Base-by-base conservation (phyloP, 2,329 filamentous ascomycete genomes). In the Dendrostoma leiphaemia region DNA sequence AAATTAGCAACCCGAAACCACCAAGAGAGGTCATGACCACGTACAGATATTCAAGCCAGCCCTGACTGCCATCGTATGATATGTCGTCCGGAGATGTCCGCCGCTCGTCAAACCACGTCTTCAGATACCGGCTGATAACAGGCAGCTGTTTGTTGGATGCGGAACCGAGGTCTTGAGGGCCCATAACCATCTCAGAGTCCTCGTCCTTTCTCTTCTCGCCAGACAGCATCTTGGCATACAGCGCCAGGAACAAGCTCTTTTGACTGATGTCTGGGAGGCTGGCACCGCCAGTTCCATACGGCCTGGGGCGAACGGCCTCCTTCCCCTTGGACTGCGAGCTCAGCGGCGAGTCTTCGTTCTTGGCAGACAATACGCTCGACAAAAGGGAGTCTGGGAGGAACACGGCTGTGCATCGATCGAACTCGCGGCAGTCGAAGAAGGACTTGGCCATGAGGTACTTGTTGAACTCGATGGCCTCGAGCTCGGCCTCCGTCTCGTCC, bases 151-250 rank as follows among this genome's bases (percentile, higher is more conserved):
- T 91, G 69, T 99, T 99, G 56, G 84, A 73, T 1, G 90, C 89
- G 29, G 86, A 86, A 1, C 92, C 91, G 13, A 91, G 85, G 70
- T 99, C 94, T 55, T 92, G 86, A 1, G 94, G 93, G 0, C 94
- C 94, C 72, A 97, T 84, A 48, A 99, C 90, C 89, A 97, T 97
- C 73, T 99, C 94, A 21, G 90, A 91, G 54, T 97, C 93, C 70
- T 99, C 94, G 64, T 96, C 90, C 71, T 93, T 96, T 60, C 90
- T 85, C 77, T 97, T 97, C 76, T 99, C 94, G 1, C 94, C 94
- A 0, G 92, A 89, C 60, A 97, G 83, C 67, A 92, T 91, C 66
- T 93, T 95, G 41, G 94, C 90, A 65, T 99, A 99, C 4, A 97
- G 76, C 0, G 91, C 89, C 10, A 99, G 79, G 66, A 99, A 99